These are phyloP conservation scores for Lactarius psammicola DNA, from an alignment of 768 basidiomycete species.

Conservation along the genomic window DNA sequence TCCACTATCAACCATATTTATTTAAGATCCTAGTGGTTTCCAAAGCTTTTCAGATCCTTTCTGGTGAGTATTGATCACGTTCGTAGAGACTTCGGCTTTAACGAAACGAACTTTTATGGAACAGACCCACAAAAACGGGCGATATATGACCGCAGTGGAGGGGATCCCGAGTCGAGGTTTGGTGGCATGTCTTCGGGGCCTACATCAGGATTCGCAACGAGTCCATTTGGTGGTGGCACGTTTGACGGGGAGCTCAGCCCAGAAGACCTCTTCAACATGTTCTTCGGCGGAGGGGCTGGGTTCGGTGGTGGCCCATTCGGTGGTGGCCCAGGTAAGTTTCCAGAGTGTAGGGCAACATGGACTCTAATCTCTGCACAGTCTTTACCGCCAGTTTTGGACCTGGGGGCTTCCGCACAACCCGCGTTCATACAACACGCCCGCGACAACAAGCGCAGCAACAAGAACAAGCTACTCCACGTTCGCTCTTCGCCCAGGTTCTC, in stretches of 20 bases:
- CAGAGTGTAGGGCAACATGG: constrained; percentile 4
- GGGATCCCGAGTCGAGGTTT: constrained; percentile 85
- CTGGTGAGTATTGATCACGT: constrained; percentile 46
- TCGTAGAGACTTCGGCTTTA: constrained; percentile 5
- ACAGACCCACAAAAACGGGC: constrained; percentile 85
- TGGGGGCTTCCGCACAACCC: constrained; percentile 76
- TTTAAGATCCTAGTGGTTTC: constrained; percentile 72
- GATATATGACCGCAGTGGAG: constrained; percentile 78
- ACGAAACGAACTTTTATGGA: neutral
- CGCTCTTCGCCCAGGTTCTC: constrained; percentile 70
- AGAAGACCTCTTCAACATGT: constrained; percentile 98
- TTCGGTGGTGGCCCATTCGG: constrained; percentile 47
- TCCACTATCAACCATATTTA: constrained; percentile 22
- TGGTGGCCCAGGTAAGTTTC: constrained; percentile 45
- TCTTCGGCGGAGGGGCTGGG: constrained; percentile 79
- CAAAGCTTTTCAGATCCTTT: constrained; percentile 94
- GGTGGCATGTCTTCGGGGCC: constrained; percentile 54
- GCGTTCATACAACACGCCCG: constrained; percentile 46
- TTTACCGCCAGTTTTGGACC: constrained; percentile 80
- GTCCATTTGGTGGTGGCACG: constrained; percentile 46
- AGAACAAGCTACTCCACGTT: constrained; percentile 52
- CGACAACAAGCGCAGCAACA: constrained; percentile 38
- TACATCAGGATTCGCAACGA: constrained; percentile 49
- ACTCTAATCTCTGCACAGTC: constrained; percentile 38
- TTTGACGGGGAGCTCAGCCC: constrained; percentile 89